Conservation (phyloP, 2,329 filamentous ascomycete species). For the Colletotrichum godetiae region DNA sequence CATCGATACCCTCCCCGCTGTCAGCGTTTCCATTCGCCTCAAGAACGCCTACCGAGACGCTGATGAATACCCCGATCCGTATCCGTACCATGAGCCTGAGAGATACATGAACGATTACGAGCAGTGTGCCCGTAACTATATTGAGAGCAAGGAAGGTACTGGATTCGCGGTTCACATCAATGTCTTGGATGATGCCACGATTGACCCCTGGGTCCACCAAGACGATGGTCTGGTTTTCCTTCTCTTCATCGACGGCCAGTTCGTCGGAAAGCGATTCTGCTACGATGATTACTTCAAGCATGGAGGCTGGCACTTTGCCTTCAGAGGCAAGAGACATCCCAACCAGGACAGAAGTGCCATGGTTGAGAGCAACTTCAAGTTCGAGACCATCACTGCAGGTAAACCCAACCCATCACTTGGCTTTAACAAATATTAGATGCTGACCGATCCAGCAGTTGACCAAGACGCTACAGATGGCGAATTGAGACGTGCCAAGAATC, state of each 20-base stretch:
- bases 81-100: background rate
- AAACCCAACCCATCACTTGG: background rate
- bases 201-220: slow-evolving; percentile 42
- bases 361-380: slow-evolving; percentile 39
- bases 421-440: background rate
- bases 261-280: slow-evolving; percentile 30
- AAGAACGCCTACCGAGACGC: slow-evolving; percentile 1
- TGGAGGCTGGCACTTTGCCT: slow-evolving; percentile 12
- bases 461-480: slow-evolving; percentile 35
- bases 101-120: slow-evolving; percentile 21
- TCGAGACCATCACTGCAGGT: slow-evolving; percentile 43
- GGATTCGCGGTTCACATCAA: slow-evolving; percentile 40
- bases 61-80: slow-evolving; percentile 20
- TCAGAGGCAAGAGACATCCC: slow-evolving; percentile 14
- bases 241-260: slow-evolving; percentile 40
- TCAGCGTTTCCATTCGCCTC: slow-evolving; percentile 15
- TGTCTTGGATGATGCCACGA: slow-evolving; percentile 19
- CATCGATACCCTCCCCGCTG: slow-evolving; percentile 15
- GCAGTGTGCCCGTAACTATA: slow-evolving; percentile 39
- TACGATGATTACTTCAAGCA: slow-evolving; percentile 1
- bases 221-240: slow-evolving; percentile 36
- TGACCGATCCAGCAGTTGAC: slow-evolving; percentile 33
- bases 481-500: slow-evolving; percentile 31
- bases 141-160: slow-evolving; percentile 43
- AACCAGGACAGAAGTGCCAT: slow-evolving; percentile 23